Evolutionary conservation across 2,329 filamentous ascomycete species (phyloP), one percentile per base, ranked within the genome.

Genomic region (Penicillium sumatraense): DNA sequence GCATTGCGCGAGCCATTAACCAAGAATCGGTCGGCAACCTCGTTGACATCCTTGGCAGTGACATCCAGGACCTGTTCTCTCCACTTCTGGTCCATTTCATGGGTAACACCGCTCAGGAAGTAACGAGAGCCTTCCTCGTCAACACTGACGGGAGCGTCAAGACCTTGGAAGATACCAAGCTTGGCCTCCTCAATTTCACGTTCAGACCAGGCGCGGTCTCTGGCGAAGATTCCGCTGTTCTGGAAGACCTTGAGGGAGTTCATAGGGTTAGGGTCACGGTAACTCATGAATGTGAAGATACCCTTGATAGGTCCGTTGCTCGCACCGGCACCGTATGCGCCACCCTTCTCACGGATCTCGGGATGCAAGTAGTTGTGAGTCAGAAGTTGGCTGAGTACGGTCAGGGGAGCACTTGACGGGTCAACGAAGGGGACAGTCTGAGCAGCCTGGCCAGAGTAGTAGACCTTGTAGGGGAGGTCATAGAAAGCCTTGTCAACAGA

Each of bases 291-390:
- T 14, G 91, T 91, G 65, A 99, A 98, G 1, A 96, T 74, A 21
- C 93, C 93, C 63, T 91, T 89, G 7, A 96, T 78, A 0, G 89
- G 85, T 21, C 87, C 86, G 41, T 89, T 88, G 71, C 91, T 93
- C 1, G 95, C 93, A 13, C 93, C 92, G 20, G 91, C 95, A 41
- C 95, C 95, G 65, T 99, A 99, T 0, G 95, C 95, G 33, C 95
- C 95, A 27, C 95, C 95, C 76, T 98, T 98, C 72, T 99, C 95
- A 52, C 95, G 90, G 62, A 99, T 97, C 75, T 98, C 95, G 64
- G 96, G 93, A 71, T 99, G 95, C 24, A 99, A 82, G 70, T 97
- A 90, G 75, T 96, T 97, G 78, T 99, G 93, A 0, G 93, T 98
- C 27, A 99, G 84, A 16, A 99, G 85, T 72, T 97, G 91, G 11